Evolutionary conservation across 768 basidiomycete species (phyloP).

Genomic region (Ramaria sp.): DNA sequence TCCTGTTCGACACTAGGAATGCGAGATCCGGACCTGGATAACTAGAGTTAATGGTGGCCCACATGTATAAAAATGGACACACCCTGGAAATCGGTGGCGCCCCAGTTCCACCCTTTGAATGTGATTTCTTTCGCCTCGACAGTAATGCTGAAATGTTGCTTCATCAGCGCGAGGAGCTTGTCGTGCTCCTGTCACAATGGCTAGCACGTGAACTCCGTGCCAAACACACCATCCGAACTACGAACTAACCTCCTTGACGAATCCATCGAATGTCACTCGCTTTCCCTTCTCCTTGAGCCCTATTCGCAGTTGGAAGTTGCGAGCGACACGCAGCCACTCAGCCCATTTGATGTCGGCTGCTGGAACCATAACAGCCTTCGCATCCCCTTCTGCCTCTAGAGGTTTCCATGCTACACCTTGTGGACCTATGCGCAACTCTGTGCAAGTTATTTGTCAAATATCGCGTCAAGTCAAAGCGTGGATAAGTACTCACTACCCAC

Average conservation of each 20-base stretch:
- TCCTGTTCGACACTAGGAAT: constrained; percentile 81
- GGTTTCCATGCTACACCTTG: constrained; percentile 91
- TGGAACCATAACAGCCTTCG: constrained; percentile 51
- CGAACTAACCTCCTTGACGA: constrained; percentile 68
- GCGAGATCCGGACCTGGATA: constrained; percentile 76
- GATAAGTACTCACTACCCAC: constrained; percentile 61
- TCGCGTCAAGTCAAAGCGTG: not conserved
- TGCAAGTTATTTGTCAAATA: not conserved
- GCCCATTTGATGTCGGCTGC: constrained; percentile 75
- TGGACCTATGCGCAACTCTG: constrained; percentile 79
- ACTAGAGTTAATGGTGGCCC: not conserved
- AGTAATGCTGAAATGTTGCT: constrained; percentile 78
- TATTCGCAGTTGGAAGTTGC: constrained; percentile 82
- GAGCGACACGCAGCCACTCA: constrained; percentile 86
- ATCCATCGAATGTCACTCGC: constrained; percentile 87
- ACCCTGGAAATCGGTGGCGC: constrained; percentile 91
- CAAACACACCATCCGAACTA: not conserved
- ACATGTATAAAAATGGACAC: not conserved
- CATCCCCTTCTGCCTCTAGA: constrained; percentile 49
- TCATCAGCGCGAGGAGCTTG: constrained; percentile 65
- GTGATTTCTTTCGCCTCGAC: constrained; percentile 81
- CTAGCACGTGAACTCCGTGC: not conserved
- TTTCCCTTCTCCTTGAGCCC: constrained; percentile 48
- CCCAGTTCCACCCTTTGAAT: constrained; percentile 99
- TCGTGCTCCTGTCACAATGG: constrained; percentile 67